Conservation (phyloP, 1,284 basidiomycete genomes). For the Sanguinoderma infundibulare region DNA sequence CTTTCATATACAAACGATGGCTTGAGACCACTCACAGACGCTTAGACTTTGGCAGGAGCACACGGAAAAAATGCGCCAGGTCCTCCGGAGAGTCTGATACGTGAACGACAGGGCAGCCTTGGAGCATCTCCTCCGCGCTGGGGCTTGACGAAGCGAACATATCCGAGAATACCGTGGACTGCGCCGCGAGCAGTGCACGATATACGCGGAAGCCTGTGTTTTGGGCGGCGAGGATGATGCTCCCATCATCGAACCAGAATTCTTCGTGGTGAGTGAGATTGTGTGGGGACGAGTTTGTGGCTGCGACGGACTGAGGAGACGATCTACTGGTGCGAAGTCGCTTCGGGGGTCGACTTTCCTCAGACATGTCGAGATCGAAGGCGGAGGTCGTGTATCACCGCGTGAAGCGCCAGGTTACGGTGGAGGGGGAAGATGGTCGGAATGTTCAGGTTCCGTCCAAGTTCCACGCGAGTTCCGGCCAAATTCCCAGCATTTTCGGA, state of each 20-base stretch:
- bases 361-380: no score
- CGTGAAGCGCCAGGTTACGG: no score
- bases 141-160: constrained; percentile 24
- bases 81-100: constrained; percentile 17
- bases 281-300: no score
- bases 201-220: constrained; percentile 21
- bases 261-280: constrained; percentile 21
- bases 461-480: no score
- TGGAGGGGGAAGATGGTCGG: no score
- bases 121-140: neutral
- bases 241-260: constrained; percentile 24
- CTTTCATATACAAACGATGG: no score
- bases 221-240: constrained; percentile 22
- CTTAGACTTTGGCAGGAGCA: neutral
- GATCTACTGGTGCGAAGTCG: no score
- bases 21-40: neutral
- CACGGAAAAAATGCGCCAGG: constrained; percentile 2
- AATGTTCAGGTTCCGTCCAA: no score
- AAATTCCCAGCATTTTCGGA: no score
- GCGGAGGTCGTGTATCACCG: no score
- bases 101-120: constrained; percentile 21
- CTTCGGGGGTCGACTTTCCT: no score
- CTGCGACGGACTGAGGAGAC: no score
- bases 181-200: constrained; percentile 15
- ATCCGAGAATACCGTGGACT: constrained; percentile 21